phyloP scores from a whole-genome alignment of 139 green algal genomes.

The Prasinococcaceae sp. region DNA sequence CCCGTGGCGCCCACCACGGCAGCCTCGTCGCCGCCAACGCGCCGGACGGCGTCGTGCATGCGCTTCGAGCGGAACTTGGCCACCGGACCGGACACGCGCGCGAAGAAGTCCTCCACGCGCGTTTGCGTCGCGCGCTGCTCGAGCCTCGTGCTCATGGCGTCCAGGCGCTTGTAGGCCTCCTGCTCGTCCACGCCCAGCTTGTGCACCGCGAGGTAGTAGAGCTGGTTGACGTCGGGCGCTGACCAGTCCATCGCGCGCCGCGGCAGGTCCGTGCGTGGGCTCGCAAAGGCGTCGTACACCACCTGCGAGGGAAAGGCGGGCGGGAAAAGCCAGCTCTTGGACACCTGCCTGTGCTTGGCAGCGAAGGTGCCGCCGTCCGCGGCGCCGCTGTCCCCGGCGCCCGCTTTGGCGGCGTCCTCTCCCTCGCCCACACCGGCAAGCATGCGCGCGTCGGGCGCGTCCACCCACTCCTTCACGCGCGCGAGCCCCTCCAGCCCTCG shows the following conservation, averaged over 20 bases:
- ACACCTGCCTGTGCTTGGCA: constrained; percentile 6
- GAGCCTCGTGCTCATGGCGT: no score
- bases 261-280: constrained; percentile 18
- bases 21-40: no score
- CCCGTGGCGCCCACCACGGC: no score
- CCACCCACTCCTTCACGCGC: constrained; percentile 47
- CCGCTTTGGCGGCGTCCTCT: neutral
- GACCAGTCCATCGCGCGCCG: constrained; percentile 7
- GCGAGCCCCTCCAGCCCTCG: constrained; percentile 26
- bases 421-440: neutral
- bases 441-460: constrained; percentile 28
- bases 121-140: no score
- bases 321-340: constrained; percentile 21
- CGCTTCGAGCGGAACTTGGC: no score
- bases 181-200: neutral
- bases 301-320: constrained; percentile 13
- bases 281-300: constrained; percentile 18
- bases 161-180: no score
- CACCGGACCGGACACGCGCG: no score
- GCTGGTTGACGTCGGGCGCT: constrained; percentile 8
- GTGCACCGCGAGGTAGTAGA: neutral
- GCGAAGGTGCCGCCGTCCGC: neutral
- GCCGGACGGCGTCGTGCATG: no score
- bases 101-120: no score
- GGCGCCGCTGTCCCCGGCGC: no score